Base-by-base conservation (phyloP, 805 yeast genomes). In the Candida glaebosa region DNA sequence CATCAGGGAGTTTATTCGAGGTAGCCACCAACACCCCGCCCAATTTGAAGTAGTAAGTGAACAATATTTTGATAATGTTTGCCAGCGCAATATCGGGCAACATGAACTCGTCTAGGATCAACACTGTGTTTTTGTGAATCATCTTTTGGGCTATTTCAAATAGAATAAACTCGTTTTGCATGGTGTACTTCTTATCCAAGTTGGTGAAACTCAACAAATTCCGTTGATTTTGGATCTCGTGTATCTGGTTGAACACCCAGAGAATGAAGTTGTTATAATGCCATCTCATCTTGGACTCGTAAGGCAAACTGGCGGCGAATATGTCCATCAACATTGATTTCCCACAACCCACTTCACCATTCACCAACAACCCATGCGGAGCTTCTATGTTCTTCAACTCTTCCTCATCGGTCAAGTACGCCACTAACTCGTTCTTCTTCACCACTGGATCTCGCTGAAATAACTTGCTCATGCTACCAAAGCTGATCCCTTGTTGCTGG, bases 21-120 rank as follows among this genome's bases (percentile, higher is more conserved):
- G 88, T 84, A 3, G 89, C 87, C 17, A 84, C 82, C 34, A 84
- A 58, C 0, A 84, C 86, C 3, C 90, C 90, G 2, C 90, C 90
- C 9, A 84, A 57, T 50, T 79, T 82, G 66, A 84, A 83, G 61
- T 77, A 84, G 55, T 77, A 81, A 0, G 84, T 79, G 59, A 84
- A 81, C 38, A 84, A 58, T 10, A 81, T 69, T 56, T 80, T 78
- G 42, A 84, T 64, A 28, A 84, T 80, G 51, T 81, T 83, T 1
- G 87, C 89, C 17, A 85, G 75, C 0, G 88, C 86, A 28, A 84
- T 70, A 54, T 84, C 90, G 0, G 90, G 90, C 22, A 84, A 55
- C 84, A 82, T 81, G 61, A 84, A 84, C 56, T 84, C 90, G 56
- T 84, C 90, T 31, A 84, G 59, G 58, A 83, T 67, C 44, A 84